Conservation (phyloP, 139 green algal species). For the Gonium pectorale region DNA sequence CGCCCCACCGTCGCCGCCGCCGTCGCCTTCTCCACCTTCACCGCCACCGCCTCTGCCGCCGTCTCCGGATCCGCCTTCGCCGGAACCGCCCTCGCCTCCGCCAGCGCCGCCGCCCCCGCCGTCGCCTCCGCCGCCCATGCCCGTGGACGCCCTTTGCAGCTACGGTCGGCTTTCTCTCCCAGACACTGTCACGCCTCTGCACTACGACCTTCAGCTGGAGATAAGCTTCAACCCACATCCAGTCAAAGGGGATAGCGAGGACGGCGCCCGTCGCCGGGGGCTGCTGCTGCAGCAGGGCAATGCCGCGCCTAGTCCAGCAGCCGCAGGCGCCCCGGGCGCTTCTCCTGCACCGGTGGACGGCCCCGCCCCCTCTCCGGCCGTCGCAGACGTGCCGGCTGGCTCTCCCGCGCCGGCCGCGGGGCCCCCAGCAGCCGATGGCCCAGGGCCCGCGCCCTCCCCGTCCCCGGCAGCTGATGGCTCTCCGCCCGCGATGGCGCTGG, state of each 20-base stretch:
- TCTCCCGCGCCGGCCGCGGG: too few species aligned
- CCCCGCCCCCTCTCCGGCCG: too few species aligned
- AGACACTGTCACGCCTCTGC: conserved; percentile 30
- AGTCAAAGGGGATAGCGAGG: neutral
- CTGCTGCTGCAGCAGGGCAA: neutral
- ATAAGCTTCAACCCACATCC: conserved; percentile 52
- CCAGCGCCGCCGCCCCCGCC: neutral
- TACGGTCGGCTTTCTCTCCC: conserved; percentile 69
- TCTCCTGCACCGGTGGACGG: too few species aligned
- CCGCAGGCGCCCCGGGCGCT: too few species aligned
- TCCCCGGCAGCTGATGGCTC: too few species aligned
- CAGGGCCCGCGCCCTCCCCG: too few species aligned
- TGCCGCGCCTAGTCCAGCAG: too few species aligned
- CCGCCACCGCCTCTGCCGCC: neutral
- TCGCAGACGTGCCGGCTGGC: too few species aligned
- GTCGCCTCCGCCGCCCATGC: neutral
- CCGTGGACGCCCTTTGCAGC: conserved; percentile 45
- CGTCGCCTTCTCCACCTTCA: neutral
- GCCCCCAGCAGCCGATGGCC: too few species aligned
- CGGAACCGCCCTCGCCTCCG: neutral
- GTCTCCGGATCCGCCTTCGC: neutral
- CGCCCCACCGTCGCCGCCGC: neutral
- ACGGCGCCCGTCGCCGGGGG: neutral
- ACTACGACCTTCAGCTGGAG: conserved; percentile 71
- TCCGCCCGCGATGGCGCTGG: too few species aligned